A percentile compares a stretch with the other conserved stretches of the same genome.
Evolutionary conservation across 148 eudicot species (phyloP).

Genomic region (Rhododendron vialii): DNA sequence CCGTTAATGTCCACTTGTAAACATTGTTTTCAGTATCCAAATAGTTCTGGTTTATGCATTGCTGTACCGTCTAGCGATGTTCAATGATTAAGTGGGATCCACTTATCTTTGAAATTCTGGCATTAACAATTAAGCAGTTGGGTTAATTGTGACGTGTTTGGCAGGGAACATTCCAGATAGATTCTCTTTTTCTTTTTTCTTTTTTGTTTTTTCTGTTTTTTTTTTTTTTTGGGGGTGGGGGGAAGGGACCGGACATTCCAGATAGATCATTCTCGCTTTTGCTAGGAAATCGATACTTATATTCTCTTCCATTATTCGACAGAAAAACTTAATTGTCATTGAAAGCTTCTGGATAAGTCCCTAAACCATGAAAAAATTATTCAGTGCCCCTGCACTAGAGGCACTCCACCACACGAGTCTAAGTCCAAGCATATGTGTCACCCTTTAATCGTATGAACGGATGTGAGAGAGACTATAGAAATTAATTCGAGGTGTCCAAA

Average conservation of each 20-base stretch:
- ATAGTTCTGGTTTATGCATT: background rate
- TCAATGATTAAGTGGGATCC: slow-evolving; percentile 4
- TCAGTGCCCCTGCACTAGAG: background rate
- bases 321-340: background rate
- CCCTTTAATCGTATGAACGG: background rate
- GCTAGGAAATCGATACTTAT: background rate
- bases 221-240: too few relatives aligned
- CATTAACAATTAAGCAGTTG: background rate
- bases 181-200: background rate
- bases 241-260: background rate
- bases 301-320: background rate
- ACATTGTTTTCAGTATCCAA: background rate
- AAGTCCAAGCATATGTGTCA: background rate
- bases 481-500: background rate
- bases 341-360: background rate
- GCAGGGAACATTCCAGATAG: slow-evolving; percentile 10
- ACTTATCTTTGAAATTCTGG: background rate
- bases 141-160: background rate
- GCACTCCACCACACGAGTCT: background rate
- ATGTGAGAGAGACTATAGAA: too few relatives aligned
- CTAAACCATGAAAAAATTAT: background rate
- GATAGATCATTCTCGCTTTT: background rate
- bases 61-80: background rate
- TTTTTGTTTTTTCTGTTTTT: too few relatives aligned
- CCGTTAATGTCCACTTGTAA: background rate